These are phyloP conservation scores for Anethum foeniculum DNA, from an alignment of 140 eudicot species.

Conservation along the genomic window DNA sequence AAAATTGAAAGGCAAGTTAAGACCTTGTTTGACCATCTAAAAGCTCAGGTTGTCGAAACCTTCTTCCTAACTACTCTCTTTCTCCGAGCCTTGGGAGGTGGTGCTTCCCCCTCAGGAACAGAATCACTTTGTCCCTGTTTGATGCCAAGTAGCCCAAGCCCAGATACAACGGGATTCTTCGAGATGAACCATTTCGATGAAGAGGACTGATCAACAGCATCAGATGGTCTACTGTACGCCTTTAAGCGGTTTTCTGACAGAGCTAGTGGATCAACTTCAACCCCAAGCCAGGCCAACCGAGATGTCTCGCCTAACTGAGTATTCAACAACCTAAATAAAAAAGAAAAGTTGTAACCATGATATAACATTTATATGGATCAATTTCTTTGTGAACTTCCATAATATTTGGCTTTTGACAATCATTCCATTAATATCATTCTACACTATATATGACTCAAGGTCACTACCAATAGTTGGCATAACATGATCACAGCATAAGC, in stretches of 20 bases:
- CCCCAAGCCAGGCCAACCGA: constrained; percentile 87
- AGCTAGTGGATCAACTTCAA: constrained; percentile 76
- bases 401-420: not conserved
- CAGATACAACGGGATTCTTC: constrained; percentile 69
- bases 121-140: constrained; percentile 56
- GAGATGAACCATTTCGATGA: constrained; percentile 79
- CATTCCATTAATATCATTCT: not conserved
- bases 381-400: not conserved
- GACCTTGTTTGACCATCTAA: constrained; percentile 3
- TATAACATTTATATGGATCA: not conserved
- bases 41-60: constrained; percentile 46
- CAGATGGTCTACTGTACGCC: constrained; percentile 74
- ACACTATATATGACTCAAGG: not conserved
- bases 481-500: not conserved
- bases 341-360: not conserved
- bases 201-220: constrained; percentile 34
- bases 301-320: constrained; percentile 92
- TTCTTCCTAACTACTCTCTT: constrained; percentile 80
- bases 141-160: constrained; percentile 82
- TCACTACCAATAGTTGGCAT: not conserved
- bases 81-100: constrained; percentile 70
- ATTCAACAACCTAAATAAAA: constrained; percentile 59
- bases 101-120: constrained; percentile 40
- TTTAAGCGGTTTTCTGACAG: constrained; percentile 61
- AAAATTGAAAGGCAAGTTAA: not conserved